Percentiles rank a stretch among this genome's conserved stretches.
Evolutionary conservation across 1,139 yeast genomes (phyloP).

Genomic region (Yamadazyma taylorii): DNA sequence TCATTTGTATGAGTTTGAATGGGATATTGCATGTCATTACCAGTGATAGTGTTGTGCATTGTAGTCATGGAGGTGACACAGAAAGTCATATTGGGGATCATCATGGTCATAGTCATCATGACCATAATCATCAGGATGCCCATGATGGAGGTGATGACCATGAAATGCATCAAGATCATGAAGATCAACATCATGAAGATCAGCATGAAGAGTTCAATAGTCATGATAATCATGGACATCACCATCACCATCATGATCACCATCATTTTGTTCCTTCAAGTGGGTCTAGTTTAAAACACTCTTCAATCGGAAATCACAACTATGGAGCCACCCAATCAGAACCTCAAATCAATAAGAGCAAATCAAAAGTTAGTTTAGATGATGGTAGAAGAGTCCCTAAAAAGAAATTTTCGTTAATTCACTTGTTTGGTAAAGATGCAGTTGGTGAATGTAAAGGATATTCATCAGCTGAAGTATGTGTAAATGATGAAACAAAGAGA

Average conservation of each 20-base stretch:
- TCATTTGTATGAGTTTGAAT: constrained; percentile 61
- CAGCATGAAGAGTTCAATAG: background rate
- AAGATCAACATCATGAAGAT: constrained; percentile 1
- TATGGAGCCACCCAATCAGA: constrained; percentile 53
- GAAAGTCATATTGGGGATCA: constrained; percentile 12
- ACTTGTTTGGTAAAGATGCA: constrained; percentile 19
- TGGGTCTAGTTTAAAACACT: background rate
- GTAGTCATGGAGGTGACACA: constrained; percentile 60
- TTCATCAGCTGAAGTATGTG: constrained; percentile 43
- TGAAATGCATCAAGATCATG: constrained; percentile 6
- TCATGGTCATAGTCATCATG: constrained; percentile 1
- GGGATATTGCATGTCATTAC: constrained; percentile 68
- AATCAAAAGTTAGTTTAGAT: background rate
- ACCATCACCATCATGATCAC: constrained; percentile 6
- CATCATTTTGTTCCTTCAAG: background rate
- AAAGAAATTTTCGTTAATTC: constrained; percentile 15
- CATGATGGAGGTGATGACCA: constrained; percentile 7
- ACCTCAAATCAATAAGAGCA: background rate
- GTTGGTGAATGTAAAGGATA: constrained; percentile 57
- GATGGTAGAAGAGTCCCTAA: too few relatives aligned
- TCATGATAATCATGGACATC: background rate
- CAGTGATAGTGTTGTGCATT: constrained; percentile 82
- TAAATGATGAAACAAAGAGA: constrained; percentile 16
- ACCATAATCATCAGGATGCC: constrained; percentile 2
- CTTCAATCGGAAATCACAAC: too few relatives aligned